phyloP scores from a whole-genome alignment of 208 protist species.

The Leishmania amazonensis region DNA sequence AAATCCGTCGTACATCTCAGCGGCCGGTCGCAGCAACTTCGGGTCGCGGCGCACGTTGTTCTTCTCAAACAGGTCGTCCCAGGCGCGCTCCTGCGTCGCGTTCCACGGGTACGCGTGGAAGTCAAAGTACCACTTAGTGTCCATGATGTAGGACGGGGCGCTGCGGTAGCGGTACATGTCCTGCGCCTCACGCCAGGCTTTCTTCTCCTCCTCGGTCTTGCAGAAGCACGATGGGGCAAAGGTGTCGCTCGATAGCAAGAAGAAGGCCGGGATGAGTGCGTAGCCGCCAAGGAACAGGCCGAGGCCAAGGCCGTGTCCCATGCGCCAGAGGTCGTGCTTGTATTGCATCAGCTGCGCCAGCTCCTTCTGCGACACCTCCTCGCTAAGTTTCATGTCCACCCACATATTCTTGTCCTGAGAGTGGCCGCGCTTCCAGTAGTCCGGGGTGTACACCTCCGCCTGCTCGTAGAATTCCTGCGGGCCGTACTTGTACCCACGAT shows the following conservation, averaged over 20 bases:
- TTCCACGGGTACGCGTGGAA: slow-evolving; percentile 85
- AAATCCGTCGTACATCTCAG: slow-evolving; percentile 91
- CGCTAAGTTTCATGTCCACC: slow-evolving; percentile 89
- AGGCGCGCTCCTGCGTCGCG: slow-evolving; percentile 76
- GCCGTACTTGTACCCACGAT: slow-evolving; percentile 71
- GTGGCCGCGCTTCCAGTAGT: slow-evolving; percentile 89
- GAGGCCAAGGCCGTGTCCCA: slow-evolving; percentile 63
- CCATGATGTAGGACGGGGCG: slow-evolving; percentile 79
- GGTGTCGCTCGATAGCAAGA: slow-evolving; percentile 91
- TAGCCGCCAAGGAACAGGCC: slow-evolving; percentile 80
- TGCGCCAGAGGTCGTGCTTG: slow-evolving; percentile 87
- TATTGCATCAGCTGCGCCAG: slow-evolving; percentile 81
- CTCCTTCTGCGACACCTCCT: slow-evolving; percentile 84
- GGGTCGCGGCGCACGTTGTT: slow-evolving; percentile 91
- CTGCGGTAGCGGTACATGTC: slow-evolving; percentile 93
- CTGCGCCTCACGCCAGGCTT: slow-evolving; percentile 83
- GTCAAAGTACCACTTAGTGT: slow-evolving; percentile 92
- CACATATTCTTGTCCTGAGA: slow-evolving; percentile 92
- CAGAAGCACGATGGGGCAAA: slow-evolving; percentile 80
- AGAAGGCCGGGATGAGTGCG: slow-evolving; percentile 64
- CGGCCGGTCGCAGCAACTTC: slow-evolving; percentile 73
- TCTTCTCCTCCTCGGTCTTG: slow-evolving; percentile 65
- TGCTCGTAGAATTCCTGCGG: slow-evolving; percentile 82
- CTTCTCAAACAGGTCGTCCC: slow-evolving; percentile 94
- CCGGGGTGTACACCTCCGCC: slow-evolving; percentile 73